Conservation (phyloP, 1,284 basidiomycete species). For the Cryptococcus amylolentus region DNA sequence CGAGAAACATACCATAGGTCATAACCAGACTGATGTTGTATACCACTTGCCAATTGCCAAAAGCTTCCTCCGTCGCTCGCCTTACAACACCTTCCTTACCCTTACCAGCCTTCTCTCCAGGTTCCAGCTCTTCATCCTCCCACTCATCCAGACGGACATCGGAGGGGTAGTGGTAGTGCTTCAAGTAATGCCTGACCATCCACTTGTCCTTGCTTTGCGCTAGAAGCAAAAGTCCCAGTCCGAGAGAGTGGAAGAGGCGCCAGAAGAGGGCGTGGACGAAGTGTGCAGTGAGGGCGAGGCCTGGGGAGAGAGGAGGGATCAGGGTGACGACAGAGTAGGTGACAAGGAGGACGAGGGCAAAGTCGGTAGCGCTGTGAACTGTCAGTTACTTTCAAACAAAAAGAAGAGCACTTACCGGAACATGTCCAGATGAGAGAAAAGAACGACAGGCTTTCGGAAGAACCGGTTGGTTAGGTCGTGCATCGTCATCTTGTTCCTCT, state of each 20-base stretch:
- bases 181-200: constrained; percentile 88
- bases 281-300: constrained; percentile 59
- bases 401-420: constrained; percentile 61
- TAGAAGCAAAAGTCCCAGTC: constrained; percentile 74
- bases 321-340: constrained; percentile 57
- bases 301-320: constrained; percentile 45
- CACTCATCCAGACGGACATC: constrained; percentile 18
- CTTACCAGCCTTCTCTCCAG: constrained; percentile 27
- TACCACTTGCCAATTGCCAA: constrained; percentile 87
- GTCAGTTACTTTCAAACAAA: constrained; percentile 4
- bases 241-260: constrained; percentile 85
- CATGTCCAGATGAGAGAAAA: constrained; percentile 77
- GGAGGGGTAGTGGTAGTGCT: constrained; percentile 76
- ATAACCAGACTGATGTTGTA: constrained; percentile 93
- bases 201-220: constrained; percentile 84
- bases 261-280: constrained; percentile 80
- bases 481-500: constrained; percentile 57
- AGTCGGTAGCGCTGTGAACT: constrained; percentile 59
- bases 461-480: constrained; percentile 88
- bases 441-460: constrained; percentile 82
- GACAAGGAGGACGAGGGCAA: constrained; percentile 61
- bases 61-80: constrained; percentile 83
- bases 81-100: constrained; percentile 52
- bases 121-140: constrained; percentile 5
- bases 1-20: constrained; percentile 72